Evolutionary conservation across 371 early-diverging fungal genomes (phyloP), one percentile per base, ranked within the genome.

Genomic region (Mortierella polycephala): DNA sequence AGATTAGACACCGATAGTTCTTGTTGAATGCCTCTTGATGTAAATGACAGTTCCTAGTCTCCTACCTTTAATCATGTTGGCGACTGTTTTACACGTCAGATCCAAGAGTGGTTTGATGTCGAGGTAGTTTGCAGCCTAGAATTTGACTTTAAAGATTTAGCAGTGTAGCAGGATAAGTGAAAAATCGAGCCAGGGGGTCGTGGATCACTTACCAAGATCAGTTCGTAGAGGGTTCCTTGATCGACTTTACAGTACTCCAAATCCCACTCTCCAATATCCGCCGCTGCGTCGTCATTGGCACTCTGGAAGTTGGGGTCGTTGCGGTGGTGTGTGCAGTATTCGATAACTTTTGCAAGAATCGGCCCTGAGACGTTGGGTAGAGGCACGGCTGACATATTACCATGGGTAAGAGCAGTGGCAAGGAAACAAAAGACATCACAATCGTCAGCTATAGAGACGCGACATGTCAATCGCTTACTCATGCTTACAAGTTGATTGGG

Each of bases 331-430:
- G 86, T 85, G 69, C 94, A 94, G 76, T 93, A 96, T 39, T 94
- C 94, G 54, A 95, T 89, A 8, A 96, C 92, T 72, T 91, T 93
- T 41, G 84, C 74, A 37, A 95, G 87, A 47, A 95, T 92, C 8
- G 93, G 88, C 14, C 90, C 93, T 57, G 91, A 88, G n/a, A 96
- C 94, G 81, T 95, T 95, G n/a, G 96, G 94, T 16, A 96, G 84
- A 0, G 95, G 95, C 23, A 95, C 91, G 68, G 86, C 84, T 84
- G 66, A 42, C 69, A 49, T 30, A 30, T 30, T 4, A 30, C 4
- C 30, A 30, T 30, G 30, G 30, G 30, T 30, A 52, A 45, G 52
- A 51, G 37, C 14, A 39, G 47, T n/a, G n/a, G 12, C 16, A 57
- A 4, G 7, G n/a, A 51, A 20, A n/a, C 47, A 62, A 20, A 37